Conservation (phyloP, 768 basidiomycete species). For the Leucogyrophana mollusca region DNA sequence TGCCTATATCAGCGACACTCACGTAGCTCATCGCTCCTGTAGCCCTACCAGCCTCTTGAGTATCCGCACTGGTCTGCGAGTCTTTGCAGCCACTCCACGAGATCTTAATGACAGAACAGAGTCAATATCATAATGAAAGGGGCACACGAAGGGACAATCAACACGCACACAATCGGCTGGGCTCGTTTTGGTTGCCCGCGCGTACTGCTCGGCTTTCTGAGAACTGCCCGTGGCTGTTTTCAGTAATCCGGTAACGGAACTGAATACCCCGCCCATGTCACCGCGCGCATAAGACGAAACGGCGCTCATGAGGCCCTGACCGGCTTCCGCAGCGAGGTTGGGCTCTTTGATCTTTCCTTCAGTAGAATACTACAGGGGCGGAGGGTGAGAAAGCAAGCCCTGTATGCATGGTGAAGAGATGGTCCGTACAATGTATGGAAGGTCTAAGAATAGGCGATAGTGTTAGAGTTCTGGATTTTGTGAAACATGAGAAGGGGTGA, state of each 20-base stretch:
- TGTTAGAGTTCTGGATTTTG: not conserved
- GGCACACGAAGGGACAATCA: not conserved
- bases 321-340: conserved; percentile 84
- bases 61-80: conserved; percentile 80
- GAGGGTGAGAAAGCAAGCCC: not conserved
- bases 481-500: not conserved
- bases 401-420: not conserved
- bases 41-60: conserved; percentile 60
- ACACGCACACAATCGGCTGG: conserved; percentile 80
- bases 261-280: conserved; percentile 78
- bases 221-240: conserved; percentile 69
- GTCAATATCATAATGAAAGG: not conserved
- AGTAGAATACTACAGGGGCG: conserved; percentile 70
- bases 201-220: conserved; percentile 60
- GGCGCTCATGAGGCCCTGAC: conserved; percentile 80
- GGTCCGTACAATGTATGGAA: conserved; percentile 60
- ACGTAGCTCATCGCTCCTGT: conserved; percentile 84
- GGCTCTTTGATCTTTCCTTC: conserved; percentile 96
- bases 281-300: conserved; percentile 73
- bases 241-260: conserved; percentile 69
- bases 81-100: conserved; percentile 86
- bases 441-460: conserved; percentile 40
- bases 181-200: conserved; percentile 68
- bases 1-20: conserved; percentile 20
- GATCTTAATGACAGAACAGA: conserved; percentile 44